Evolutionary conservation across 2,329 filamentous ascomycete species (phyloP).

Genomic region (Teratosphaeria pseudoeucalypti): DNA sequence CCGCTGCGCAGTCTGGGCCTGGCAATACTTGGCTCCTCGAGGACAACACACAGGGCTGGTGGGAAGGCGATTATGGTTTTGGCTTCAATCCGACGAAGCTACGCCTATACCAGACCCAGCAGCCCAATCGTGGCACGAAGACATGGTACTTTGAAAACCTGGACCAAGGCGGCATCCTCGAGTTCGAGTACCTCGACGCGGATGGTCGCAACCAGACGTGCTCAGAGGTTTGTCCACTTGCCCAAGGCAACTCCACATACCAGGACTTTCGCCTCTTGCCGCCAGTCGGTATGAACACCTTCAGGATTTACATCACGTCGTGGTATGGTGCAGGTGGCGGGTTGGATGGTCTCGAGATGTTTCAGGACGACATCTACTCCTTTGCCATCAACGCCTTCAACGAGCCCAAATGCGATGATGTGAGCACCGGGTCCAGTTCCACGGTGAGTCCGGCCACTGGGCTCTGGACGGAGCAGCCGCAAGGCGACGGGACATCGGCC

Average conservation of each 20-base stretch:
- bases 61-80: conserved; percentile 74
- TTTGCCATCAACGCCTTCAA: conserved; percentile 86
- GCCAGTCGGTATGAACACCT: conserved; percentile 72
- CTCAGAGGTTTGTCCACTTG: conserved; percentile 76
- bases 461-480: conserved; percentile 60
- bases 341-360: conserved; percentile 75
- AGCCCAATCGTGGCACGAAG: conserved; percentile 71
- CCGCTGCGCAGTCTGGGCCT: conserved; percentile 52
- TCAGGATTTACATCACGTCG: conserved; percentile 73
- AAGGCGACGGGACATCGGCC: conserved; percentile 58
- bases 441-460: conserved; percentile 50
- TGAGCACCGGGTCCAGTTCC: conserved; percentile 52
- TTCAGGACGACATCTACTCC: conserved; percentile 56
- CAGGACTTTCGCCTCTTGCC: conserved; percentile 94
- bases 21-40: conserved; percentile 74
- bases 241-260: conserved; percentile 53
- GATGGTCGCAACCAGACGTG: conserved; percentile 59
- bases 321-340: conserved; percentile 84
- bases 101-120: conserved; percentile 76
- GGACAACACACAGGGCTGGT: conserved; percentile 66
- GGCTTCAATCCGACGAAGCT: conserved; percentile 80
- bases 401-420: conserved; percentile 66
- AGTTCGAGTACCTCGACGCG: conserved; percentile 77
- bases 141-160: conserved; percentile 78
- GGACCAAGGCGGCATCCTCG: conserved; percentile 87